Conservation (phyloP, 2,329 filamentous ascomycete genomes). For the Xylaria sp. region DNA sequence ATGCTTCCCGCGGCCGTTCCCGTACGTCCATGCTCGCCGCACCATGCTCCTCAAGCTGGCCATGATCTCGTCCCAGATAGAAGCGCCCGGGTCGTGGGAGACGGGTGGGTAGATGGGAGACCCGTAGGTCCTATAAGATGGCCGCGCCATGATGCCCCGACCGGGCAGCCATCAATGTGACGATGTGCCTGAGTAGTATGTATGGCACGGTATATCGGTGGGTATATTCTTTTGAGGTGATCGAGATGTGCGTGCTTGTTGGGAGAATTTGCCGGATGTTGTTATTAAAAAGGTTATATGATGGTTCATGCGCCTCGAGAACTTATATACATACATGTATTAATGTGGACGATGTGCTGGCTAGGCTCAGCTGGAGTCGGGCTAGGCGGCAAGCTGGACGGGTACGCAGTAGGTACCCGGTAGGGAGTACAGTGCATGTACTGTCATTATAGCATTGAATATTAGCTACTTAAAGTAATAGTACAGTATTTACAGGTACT, state of each 20-base stretch:
- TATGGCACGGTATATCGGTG: not conserved
- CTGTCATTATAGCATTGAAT: not conserved
- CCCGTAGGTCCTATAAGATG: slow-evolving; percentile 52
- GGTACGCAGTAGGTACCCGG: not conserved
- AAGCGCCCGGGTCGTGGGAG: slow-evolving; percentile 46
- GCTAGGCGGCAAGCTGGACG: not conserved
- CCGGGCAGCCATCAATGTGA: slow-evolving; percentile 44
- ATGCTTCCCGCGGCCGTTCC: slow-evolving; percentile 54
- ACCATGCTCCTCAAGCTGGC: slow-evolving; percentile 45
- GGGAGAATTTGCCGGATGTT: not conserved
- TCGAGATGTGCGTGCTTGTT: not conserved
- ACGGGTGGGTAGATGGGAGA: slow-evolving; percentile 37
- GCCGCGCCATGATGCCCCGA: slow-evolving; percentile 50
- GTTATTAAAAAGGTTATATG: slow-evolving; percentile 2
- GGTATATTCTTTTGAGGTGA: not conserved
- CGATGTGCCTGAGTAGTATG: slow-evolving; percentile 9
- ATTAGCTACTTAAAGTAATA: not conserved
- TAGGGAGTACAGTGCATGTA: not conserved
- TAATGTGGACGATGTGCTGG: slow-evolving; percentile 10
- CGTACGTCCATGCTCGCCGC: slow-evolving; percentile 54
- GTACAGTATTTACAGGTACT: not conserved
- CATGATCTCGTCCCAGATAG: slow-evolving; percentile 53
- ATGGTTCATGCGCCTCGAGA: not conserved
- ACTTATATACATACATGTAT: not conserved
- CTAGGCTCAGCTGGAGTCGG: slow-evolving; percentile 16